Evolutionary conservation across 225 moss, liverwort and hornwort species (phyloP), one percentile per base, ranked within the genome.

Genomic region (Polytrichum commune): DNA sequence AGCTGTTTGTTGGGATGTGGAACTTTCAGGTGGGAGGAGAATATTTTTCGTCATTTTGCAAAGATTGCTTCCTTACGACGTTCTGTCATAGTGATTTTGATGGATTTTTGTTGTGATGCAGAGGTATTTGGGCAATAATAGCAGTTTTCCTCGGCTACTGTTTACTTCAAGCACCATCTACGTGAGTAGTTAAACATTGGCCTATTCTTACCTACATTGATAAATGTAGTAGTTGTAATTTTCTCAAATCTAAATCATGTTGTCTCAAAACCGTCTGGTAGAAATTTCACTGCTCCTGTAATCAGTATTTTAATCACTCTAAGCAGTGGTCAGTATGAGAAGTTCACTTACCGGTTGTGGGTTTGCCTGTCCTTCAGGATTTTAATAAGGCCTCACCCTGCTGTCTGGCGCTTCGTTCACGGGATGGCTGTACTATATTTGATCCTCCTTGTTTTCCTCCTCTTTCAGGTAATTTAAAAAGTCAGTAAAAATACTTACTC

Each of bases 331-430:
- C 13, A 13, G 3, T 60, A 2, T 60, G 60, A 13, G 46, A 16
- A 16, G 46, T 46, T 13, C 16, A 46, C 60, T 23, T 3, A 60
- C 22, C 23, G 22, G 60, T 60, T n/a, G n/a, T 46, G 46, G 46
- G 46, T 46, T 46, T 46, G n/a, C 10, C 22, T 27, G 4, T 63
- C 16, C 5, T n/a, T 20, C 76, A 96, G 89, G 70, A 88, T 97
- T 77, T 69, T 97, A 69, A 85, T 92, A 76, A 87, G 96, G 78
- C 91, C 89, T 4, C 96, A 93, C 75, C 96, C 90, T 75, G 90
- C 90, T 63, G 89, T 91, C 80, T 97, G 96, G 96, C 84, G 93
- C 69, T 71, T 92, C 54, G 68, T 97, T 61, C 92, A 97, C 74
- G 92, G 92, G 56, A 82, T 93, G 65, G 89, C 93, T 68, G 92